phyloP scores from a whole-genome alignment of 805 yeast species.

The Candida ficus region DNA sequence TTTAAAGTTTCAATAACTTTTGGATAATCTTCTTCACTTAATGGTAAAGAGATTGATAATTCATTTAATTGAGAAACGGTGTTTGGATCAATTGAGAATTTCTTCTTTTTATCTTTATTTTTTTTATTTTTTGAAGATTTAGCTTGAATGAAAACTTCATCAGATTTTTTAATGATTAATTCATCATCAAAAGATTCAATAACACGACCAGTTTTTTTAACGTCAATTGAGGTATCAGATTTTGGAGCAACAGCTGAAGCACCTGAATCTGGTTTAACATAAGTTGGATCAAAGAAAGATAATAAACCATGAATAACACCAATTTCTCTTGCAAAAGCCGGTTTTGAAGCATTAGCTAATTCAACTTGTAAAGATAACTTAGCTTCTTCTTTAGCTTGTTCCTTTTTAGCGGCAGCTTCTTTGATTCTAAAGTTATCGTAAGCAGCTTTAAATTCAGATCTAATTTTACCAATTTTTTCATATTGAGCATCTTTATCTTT shows the following conservation, averaged over 20 bases:
- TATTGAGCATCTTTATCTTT: constrained; percentile 66
- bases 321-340: constrained; percentile 83
- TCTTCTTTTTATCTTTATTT: constrained; percentile 39
- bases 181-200: constrained; percentile 55
- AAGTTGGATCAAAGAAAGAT: constrained; percentile 70
- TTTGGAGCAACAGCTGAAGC: constrained; percentile 1
- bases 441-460: constrained; percentile 71
- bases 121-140: constrained; percentile 51
- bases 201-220: constrained; percentile 32
- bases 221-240: constrained; percentile 23
- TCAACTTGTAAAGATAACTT: constrained; percentile 58
- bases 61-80: constrained; percentile 72
- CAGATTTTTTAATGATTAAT: constrained; percentile 60
- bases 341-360: constrained; percentile 67
- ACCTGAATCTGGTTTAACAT: constrained; percentile 48
- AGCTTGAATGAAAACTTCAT: constrained; percentile 45
- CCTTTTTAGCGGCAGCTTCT: constrained; percentile 55
- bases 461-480: constrained; percentile 59
- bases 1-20: constrained; percentile 61
- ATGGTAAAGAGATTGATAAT: constrained; percentile 74
- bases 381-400: constrained; percentile 51
- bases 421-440: constrained; percentile 71
- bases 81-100: constrained; percentile 75
- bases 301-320: constrained; percentile 68
- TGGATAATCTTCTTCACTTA: constrained; percentile 64